Evolutionary conservation across 352 stramenopile genomes (phyloP).

Genomic region (Aphanomyces stellatus): DNA sequence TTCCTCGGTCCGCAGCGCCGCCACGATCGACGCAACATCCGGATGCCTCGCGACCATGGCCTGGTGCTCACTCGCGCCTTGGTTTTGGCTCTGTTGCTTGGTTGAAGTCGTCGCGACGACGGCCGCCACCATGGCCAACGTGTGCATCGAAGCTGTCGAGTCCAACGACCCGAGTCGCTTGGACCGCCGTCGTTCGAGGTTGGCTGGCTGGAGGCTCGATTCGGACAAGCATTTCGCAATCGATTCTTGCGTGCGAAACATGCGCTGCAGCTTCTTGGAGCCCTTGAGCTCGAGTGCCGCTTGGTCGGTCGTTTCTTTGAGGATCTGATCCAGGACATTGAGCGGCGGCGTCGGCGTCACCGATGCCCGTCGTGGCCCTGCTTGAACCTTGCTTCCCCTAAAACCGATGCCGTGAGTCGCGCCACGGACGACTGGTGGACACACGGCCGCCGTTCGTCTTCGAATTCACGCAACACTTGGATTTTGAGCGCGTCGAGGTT

Average conservation of each 20-base stretch:
- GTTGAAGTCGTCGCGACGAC: neutral
- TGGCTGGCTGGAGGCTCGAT: neutral
- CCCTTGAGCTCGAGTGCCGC: neutral
- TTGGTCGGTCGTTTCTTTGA: constrained; percentile 12
- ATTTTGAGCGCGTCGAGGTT: constrained; percentile 52
- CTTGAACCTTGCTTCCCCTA: too few relatives aligned
- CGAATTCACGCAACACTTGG: constrained; percentile 47
- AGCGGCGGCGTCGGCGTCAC: neutral
- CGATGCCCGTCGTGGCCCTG: too few relatives aligned
- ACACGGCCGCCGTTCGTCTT: constrained; percentile 3
- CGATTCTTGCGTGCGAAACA: neutral
- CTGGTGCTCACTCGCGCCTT: neutral
- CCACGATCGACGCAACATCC: neutral
- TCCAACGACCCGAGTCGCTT: neutral
- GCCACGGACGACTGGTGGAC: too few relatives aligned
- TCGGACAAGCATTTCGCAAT: neutral
- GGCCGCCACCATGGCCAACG: neutral
- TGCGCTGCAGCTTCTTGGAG: constrained; percentile 13
- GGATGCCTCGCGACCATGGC: neutral
- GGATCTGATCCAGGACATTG: neutral
- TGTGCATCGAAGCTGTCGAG: neutral
- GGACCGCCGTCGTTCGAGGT: neutral
- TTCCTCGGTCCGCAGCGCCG: neutral
- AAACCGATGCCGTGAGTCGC: too few relatives aligned
- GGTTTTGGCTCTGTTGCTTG: neutral